phyloP scores from a whole-genome alignment of 495 filamentous ascomycete genomes.

The Viridothelium virens region DNA sequence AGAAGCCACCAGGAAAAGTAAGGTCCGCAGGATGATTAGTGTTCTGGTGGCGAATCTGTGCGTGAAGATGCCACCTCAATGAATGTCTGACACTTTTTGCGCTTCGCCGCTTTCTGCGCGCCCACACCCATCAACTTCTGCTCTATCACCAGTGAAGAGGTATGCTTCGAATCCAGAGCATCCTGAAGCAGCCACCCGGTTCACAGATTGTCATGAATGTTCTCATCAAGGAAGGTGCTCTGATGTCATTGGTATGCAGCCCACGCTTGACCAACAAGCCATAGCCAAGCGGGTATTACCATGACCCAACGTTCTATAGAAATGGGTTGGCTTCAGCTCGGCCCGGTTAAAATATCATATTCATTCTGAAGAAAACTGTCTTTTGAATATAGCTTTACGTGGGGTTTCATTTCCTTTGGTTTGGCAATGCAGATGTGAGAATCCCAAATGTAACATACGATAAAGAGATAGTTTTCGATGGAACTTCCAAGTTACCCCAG shows the following conservation, averaged over 20 bases:
- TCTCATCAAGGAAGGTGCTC: not conserved
- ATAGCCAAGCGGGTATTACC: too few species aligned
- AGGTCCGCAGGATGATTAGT: not conserved
- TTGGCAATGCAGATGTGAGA: too few species aligned
- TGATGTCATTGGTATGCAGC: conserved; percentile 4
- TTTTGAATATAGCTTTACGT: too few species aligned
- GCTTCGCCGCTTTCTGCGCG: not conserved
- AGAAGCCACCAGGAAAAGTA: not conserved
- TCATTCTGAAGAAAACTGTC: too few species aligned
- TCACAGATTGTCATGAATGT: not conserved
- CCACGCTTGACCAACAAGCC: too few species aligned
- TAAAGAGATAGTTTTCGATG: too few species aligned
- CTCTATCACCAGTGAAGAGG: not conserved
- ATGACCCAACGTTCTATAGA: too few species aligned
- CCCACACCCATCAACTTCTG: not conserved
- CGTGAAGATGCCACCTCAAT: not conserved
- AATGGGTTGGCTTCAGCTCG: too few species aligned
- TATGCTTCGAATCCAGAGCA: not conserved
- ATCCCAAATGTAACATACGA: too few species aligned
- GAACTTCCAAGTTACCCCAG: too few species aligned
- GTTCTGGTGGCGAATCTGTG: not conserved
- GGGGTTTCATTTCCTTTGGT: too few species aligned
- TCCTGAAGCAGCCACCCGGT: not conserved
- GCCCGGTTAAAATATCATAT: too few species aligned
- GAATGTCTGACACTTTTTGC: not conserved